Percentiles rank a stretch among this genome's conserved stretches.
Evolutionary conservation across 306 rosid genomes (phyloP).

Genomic region (Fagus sylvatica): DNA sequence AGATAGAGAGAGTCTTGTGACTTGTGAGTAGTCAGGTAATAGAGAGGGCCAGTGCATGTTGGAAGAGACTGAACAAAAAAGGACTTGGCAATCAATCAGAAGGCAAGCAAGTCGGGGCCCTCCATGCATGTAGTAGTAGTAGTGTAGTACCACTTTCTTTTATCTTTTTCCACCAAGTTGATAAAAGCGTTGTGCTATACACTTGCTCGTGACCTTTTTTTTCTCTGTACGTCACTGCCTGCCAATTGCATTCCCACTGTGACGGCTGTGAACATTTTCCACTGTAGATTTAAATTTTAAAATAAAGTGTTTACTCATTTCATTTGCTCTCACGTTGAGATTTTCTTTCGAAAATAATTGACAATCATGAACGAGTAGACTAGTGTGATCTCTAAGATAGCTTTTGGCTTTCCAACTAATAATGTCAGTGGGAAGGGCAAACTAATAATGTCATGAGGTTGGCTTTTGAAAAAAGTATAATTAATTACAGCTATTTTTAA

Average conservation of each 20-base stretch:
- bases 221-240: constrained; percentile 2
- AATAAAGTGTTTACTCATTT: background rate
- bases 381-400: background rate
- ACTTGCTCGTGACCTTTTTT: constrained; percentile 8
- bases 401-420: background rate
- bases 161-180: constrained; percentile 2
- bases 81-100: constrained; percentile 31
- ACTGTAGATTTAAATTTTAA: background rate
- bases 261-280: constrained; percentile 23
- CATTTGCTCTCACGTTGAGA: background rate
- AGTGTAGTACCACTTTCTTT: constrained; percentile 16
- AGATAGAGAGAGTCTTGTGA: constrained; percentile 35
- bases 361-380: background rate
- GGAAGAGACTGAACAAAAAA: constrained; percentile 47
- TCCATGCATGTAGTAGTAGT: constrained; percentile 32
- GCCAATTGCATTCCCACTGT: constrained; percentile 17
- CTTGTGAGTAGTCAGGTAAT: constrained; percentile 38
- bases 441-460: no score
- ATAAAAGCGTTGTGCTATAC: constrained; percentile 3
- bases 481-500: no score
- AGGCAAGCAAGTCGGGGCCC: constrained; percentile 34
- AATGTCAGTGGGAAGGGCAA: background rate
- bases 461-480: no score
- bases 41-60: constrained; percentile 57
- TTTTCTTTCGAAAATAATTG: background rate